Evolutionary conservation across 2,329 filamentous ascomycete genomes (phyloP), one percentile per base, ranked within the genome.

Genomic region (Pezicula radicicola): DNA sequence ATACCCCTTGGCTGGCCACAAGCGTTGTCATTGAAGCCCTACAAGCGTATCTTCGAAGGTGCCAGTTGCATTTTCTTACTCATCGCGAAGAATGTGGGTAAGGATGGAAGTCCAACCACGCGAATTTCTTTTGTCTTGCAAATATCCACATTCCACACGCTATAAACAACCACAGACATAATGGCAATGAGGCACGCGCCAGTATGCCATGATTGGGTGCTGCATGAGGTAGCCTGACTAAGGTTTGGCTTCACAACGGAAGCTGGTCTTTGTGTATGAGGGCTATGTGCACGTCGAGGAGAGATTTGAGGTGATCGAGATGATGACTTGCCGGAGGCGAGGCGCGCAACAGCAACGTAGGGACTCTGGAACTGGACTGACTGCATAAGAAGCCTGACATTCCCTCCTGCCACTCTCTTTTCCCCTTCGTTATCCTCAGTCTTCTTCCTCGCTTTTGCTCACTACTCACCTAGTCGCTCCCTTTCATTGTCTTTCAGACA

Each of bases 401-500:
- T 30, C 16, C n/a, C 45, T 35, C 19, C 28, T 30, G 33, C 4
- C 19, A 16, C 27, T 19, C 15, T 19, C 21, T 16, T 39, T 28
- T 16, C 21, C 39, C 37, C 25, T n/a, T 42, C 16, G 15, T 44
- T 16, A 37, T 39, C 40, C 36, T 25, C 25, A 4, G 13, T 43
- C 12, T 37, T 37, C 21, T 33, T 18, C 15, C 9, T 44, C 16
- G 18, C 33, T 45, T 6, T 33, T 21, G 25, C 30, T 44, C 46
- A 47, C 37, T 35, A 50, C 41, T 59, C 56, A 49, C 49, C 42
- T 49, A 21, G n/a, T 40, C 37, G 19, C 25, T 48, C 42, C 42
- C 41, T 50, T 46, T 25, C 25, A 41, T 36, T 37, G 48, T 56
- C 55, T 50, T 46, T 46, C 68, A 59, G 70, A 68, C 70, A 73